Base-by-base conservation (phyloP, 352 stramenopile genomes). In the Phytophthora syringae region DNA sequence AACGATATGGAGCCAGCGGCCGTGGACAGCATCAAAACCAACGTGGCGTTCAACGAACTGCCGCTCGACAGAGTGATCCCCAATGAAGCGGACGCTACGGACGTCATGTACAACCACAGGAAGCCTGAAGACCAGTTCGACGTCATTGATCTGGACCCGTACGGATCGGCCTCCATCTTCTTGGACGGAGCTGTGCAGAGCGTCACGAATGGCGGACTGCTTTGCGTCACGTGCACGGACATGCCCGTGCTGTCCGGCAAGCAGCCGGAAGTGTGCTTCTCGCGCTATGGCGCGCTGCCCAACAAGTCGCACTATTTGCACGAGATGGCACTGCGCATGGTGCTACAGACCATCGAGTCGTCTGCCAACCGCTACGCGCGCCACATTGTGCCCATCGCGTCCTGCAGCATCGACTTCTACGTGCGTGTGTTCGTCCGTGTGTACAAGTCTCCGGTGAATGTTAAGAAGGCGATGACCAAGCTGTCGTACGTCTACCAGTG, bases 181-280 rank as follows among this genome's bases (percentile, higher is more conserved):
- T 74, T 99, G 34, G 98, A 99, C 77, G 89, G 89, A 9, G 97
- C 98, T 0, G 92, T 99, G 21, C 97, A 85, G 72, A 90, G 89
- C 42, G 87, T 99, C 4, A 69, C 80, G 30, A 95, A 98, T 72
- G 98, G 98, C 50, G 98, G 98, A 36, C 76, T 99, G 39, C 74
- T 99, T 28, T 99, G 96, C 72, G 89, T 99, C n/a, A 99, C 98
- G 5, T 99, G 97, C 77, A 99, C 98, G 3, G 98, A 99, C 64
- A 99, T 99, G 95, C 94, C 89, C 6, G 91, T 97, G 57, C 80
- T 95, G 9, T 96, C 86, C 0, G 89, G 89, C 25, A 96, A 95
- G 70, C 92, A 94, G 60, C 87, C 89, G 1, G 89, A 96, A 42
- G 84, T 94, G n/a, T 96, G 89, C 73, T 96, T 93, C 69, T 93